Percentiles rank a stretch among this genome's conserved stretches.
Evolutionary conservation across 352 stramenopile genomes (phyloP).

Genomic region (Phytopythium kandeliae): DNA sequence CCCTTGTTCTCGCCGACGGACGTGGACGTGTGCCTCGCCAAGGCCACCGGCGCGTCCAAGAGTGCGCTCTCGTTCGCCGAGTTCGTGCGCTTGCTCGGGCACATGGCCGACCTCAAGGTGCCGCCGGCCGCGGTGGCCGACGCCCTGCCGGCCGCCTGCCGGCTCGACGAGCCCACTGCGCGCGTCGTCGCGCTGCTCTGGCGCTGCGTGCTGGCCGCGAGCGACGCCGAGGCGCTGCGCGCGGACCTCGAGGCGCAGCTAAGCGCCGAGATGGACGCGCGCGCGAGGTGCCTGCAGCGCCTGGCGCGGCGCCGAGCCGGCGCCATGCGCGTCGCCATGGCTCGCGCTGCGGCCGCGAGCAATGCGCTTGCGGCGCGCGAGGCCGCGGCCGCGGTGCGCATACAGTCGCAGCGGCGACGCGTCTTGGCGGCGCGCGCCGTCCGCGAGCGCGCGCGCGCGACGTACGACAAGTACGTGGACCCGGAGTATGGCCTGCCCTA

Average conservation of each 20-base stretch:
- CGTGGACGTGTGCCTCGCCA: slow-evolving; percentile 58
- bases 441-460: slow-evolving; percentile 23
- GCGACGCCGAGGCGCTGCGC: slow-evolving; percentile 12
- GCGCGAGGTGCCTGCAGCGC: slow-evolving; percentile 20
- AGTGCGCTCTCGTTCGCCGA: slow-evolving; percentile 35
- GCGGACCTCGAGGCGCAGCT: neutral
- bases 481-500: slow-evolving; percentile 54
- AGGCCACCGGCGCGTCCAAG: slow-evolving; percentile 38
- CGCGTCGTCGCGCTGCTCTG: slow-evolving; percentile 41
- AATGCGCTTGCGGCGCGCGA: slow-evolving; percentile 9
- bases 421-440: slow-evolving; percentile 28
- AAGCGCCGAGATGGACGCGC: neutral
- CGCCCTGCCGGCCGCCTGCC: neutral
- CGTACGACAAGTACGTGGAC: slow-evolving; percentile 75
- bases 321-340: slow-evolving; percentile 15
- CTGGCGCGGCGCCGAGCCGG: slow-evolving; percentile 20
- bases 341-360: slow-evolving; percentile 17
- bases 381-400: slow-evolving; percentile 14
- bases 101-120: slow-evolving; percentile 24
- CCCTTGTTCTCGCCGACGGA: slow-evolving; percentile 37
- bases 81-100: slow-evolving; percentile 27
- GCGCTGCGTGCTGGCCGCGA: slow-evolving; percentile 29
- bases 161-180: slow-evolving; percentile 25
- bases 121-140: no score
- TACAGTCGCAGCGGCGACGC: slow-evolving; percentile 28